Percentiles rank a stretch among this genome's conserved stretches.
Conservation (phyloP, 345 rosid genomes). For the Citrus sp. region DNA sequence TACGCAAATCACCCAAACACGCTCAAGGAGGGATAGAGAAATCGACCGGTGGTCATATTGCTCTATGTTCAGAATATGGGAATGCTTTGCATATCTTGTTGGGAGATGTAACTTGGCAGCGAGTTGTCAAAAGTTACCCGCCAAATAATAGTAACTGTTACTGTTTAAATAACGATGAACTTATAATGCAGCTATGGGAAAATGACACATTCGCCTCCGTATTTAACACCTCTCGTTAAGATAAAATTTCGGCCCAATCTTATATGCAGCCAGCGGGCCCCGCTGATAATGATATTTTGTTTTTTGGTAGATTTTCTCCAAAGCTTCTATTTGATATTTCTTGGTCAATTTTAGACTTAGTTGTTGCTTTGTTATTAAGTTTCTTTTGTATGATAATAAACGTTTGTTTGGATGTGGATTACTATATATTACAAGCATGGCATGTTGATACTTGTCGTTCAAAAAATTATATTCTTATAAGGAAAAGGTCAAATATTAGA, state of each 20-base stretch:
- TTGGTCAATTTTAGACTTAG: background rate
- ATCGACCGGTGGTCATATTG: constrained; percentile 21
- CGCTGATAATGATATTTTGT: background rate
- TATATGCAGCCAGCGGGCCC: background rate
- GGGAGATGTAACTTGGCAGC: background rate
- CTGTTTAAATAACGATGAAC: background rate
- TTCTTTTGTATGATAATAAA: background rate
- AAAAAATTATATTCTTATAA: background rate
- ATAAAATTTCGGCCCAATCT: background rate
- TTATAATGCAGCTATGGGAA: no score
- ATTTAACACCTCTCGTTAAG: background rate
- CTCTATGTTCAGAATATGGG: background rate
- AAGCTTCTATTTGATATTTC: no score
- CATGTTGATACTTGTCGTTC: no score
- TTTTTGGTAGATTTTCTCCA: background rate
- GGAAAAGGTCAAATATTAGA: background rate
- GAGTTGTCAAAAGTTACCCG: background rate
- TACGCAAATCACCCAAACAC: background rate
- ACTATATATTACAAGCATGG: background rate
- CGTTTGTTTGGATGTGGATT: background rate
- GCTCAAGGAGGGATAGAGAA: background rate
- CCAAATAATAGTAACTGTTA: background rate
- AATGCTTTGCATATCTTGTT: background rate
- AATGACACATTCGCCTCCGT: background rate
- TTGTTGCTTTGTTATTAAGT: background rate